A percentile compares a stretch with the other conserved stretches of the same genome.
Conservation (phyloP, 768 basidiomycete species). For the Leccinellum rugosiceps region DNA sequence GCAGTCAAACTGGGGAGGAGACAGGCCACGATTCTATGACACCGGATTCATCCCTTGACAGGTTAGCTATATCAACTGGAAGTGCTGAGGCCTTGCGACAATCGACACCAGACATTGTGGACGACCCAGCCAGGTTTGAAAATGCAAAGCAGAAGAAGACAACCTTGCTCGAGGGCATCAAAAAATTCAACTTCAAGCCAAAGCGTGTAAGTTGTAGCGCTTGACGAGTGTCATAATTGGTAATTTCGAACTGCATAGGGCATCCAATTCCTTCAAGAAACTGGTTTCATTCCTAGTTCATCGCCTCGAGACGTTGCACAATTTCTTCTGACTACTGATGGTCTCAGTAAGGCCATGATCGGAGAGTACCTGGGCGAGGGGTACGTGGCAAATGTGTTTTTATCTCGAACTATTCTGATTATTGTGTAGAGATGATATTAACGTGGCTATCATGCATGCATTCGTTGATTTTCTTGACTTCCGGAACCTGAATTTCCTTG, state of each 20-base stretch:
- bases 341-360: constrained; percentile 92
- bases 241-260: constrained; percentile 50
- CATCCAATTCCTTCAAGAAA: constrained; percentile 81
- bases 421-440: constrained; percentile 70
- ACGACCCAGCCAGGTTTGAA: constrained; percentile 92
- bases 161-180: constrained; percentile 89
- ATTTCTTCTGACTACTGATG: constrained; percentile 87
- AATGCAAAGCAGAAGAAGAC: constrained; percentile 97
- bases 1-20: constrained; percentile 55
- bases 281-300: constrained; percentile 77
- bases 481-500: constrained; percentile 74
- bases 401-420: constrained; percentile 2
- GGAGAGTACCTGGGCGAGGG: constrained; percentile 98
- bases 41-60: constrained; percentile 57
- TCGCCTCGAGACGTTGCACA: constrained; percentile 75
- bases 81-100: constrained; percentile 60
- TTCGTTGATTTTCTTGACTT: constrained; percentile 95
- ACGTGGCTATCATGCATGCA: constrained; percentile 94
- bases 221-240: neutral
- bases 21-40: constrained; percentile 45
- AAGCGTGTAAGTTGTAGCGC: constrained; percentile 63
- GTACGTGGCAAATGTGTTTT: constrained; percentile 43
- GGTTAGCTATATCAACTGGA: constrained; percentile 42
- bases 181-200: constrained; percentile 98
- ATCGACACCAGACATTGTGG: constrained; percentile 74